Conservation (phyloP, 305 asterid species). For the Fraxinus velutina region DNA sequence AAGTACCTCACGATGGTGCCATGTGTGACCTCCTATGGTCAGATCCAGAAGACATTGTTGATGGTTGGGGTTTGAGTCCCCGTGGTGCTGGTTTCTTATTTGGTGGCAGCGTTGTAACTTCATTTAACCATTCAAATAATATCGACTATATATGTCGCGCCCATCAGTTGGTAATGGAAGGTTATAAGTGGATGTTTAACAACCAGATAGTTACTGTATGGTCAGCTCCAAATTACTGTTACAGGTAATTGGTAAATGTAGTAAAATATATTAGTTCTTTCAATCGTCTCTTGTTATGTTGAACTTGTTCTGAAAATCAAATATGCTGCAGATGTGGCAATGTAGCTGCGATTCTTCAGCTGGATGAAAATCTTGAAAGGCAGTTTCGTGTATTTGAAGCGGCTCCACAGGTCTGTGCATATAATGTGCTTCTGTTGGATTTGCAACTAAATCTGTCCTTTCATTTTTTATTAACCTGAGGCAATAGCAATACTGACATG, state of each 20-base stretch:
- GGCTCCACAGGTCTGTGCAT: slow-evolving; percentile 75
- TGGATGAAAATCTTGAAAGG: slow-evolving; percentile 76
- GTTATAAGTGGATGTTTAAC: slow-evolving; percentile 94
- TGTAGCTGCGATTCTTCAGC: slow-evolving; percentile 93
- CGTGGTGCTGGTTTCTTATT: slow-evolving; percentile 97
- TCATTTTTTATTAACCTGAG: not conserved
- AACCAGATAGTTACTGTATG: slow-evolving; percentile 93
- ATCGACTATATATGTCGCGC: slow-evolving; percentile 94
- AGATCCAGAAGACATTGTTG: slow-evolving; percentile 93
- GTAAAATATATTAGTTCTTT: not conserved
- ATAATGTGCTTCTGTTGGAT: slow-evolving; percentile 4
- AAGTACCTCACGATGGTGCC: slow-evolving; percentile 97
- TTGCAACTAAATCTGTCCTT: not conserved
- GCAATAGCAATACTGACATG: not conserved
- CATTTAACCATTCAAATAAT: slow-evolving; percentile 82
- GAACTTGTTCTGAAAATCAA: slow-evolving; percentile 12
- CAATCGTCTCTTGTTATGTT: not conserved
- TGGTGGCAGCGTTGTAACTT: slow-evolving; percentile 83
- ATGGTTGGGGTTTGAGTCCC: slow-evolving; percentile 98
- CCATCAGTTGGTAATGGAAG: slow-evolving; percentile 98
- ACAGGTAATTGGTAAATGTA: slow-evolving; percentile 59
- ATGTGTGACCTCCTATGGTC: slow-evolving; percentile 99
- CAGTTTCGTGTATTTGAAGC: slow-evolving; percentile 85
- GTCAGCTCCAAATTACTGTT: slow-evolving; percentile 98
- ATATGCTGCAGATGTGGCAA: slow-evolving; percentile 76